Base-by-base conservation (phyloP, 441 rosid genomes). In the Capsella rubella region DNA sequence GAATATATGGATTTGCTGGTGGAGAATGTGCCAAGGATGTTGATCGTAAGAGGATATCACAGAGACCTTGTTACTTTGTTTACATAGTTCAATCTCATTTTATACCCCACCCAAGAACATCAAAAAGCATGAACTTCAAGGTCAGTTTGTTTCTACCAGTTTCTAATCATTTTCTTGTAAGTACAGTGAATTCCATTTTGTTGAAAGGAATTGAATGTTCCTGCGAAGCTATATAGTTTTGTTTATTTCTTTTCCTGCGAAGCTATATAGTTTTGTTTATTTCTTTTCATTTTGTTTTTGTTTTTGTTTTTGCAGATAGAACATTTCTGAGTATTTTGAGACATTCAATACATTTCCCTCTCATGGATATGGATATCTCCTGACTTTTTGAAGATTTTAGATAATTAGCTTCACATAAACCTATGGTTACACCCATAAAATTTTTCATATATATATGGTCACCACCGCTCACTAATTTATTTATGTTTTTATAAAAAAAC, bases 1-100 rank as follows among this genome's bases (percentile, higher is more conserved):
- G 99, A 96, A 70, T 96, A 93, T 80, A 89, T 93, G 99, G 99
- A 96, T 84, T 80, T 93, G 73, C 83, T 96, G 83, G 98, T 91
- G 42, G 97, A 93, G 83, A 96, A 96, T 69, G 90, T 96, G 28
- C 96, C 93, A 0, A 89, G 99, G 79, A 85, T 96, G 76, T 82
- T 96, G 84, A 93, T 96, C 21, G 99, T 96, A 12, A 91, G 99
- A 90, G 99, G 99, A 28, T 93, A 96, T 74, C 93, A 97, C 42
- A 87, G 86, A 84, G 99, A 96, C 80, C 98, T 93, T 80, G 99
- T 93, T 57, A 96, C 99, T 55, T 78, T 96, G 69, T 93, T 91
- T 84, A 93, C 99, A 52, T 96, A 91, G 78, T 73, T 69, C 67
- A 28, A 28, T 37, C 54, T 73, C 62, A 67, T 31, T 53, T 43